Base-by-base conservation (phyloP, 345 rosid genomes). In the Pelargonium nanum region DNA sequence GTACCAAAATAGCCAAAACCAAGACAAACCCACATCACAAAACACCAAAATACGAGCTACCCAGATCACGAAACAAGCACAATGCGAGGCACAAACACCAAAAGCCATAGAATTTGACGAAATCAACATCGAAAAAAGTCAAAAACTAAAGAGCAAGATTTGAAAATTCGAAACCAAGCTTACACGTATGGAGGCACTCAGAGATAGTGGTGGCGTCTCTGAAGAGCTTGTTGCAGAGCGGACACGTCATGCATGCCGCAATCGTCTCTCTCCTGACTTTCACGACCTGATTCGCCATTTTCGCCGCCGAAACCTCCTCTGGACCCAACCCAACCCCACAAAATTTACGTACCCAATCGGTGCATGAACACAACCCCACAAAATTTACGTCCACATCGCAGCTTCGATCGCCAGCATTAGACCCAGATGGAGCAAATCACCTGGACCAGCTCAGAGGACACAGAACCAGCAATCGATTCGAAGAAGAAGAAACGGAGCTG, bases 141-240 rank as follows among this genome's bases (percentile, higher is more conserved):
- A 17, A 58, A 21, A 68, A 65, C 17, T 52, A 59, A 57, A 65
- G 67, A 73, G 72, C 44, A 57, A 40, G 56, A 74, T 19, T 12
- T 15, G 59, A 57, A 26, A 16, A 40, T n/a, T 40, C 48, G 48
- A 40, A 17, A n/a, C n/a, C n/a, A n/a, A 40, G 48, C 48, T 2
- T 40, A 92, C 98, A 92, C 61, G 98, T 81, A 56, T 92, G 98
- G 58, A 92, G 96, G 51, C 98, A 92, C 72, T 92, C 98, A 32
- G 93, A 77, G 63, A 92, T 81, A 76, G 96, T 89, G 67, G 98
- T 89, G 72, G 98, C 96, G 62, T 92, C 91, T 60, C 79, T 77
- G 34, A 92, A 71, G 73, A 92, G 81, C 68, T 77, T 80, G 2
- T 85, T 63, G 72, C 98, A 92, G 66, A 92, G 86, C 62, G 89